Evolutionary conservation across 805 yeast species (phyloP), one percentile per base, ranked within the genome.

Genomic region (Schwanniomyces vanrijiae): DNA sequence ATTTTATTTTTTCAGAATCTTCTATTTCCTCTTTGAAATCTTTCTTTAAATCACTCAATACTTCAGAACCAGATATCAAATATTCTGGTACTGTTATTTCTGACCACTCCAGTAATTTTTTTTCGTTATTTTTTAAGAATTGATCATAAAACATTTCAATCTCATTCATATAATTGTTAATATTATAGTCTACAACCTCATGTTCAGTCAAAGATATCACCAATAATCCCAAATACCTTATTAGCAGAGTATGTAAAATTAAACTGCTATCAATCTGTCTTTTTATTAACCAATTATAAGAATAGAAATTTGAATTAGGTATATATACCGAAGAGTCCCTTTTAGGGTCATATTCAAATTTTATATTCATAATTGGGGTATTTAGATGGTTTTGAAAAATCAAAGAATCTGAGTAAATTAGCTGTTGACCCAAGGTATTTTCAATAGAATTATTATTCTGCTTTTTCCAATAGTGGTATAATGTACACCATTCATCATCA

Each of bases 141-240:
- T 47, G 41, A 4, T 50, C 45, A 37, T 58, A 65, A 34, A 52
- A 59, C 1, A 43, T 28, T 16, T 40, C 45, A 9, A 66, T 55
- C 8, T 47, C 42, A 1, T 42, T 29, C 43, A 61, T 57, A 51
- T 66, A 68, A 3, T 50, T 46, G 2, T 44, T 26, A 1, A 68
- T 54, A 33, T 58, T 60, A 44, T 55, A 59, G 43, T 64, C 64
- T 21, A 67, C 65, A 8, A 71, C 68, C 46, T 73, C 77, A 46
- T 66, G 74, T 39, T 73, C 78, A 40, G 71, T 61, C 18, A 73
- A 50, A 3, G 70, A 55, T 8, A 73, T 64, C 1, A 60, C 55
- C 37, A 73, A 50, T 22, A 73, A 53, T 3, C 78, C 78, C 31
- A 71, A 31, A 40, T 55, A 71, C 28, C 71, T 51, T 24, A 72